Evolutionary conservation across 495 filamentous ascomycete genomes (phyloP), one percentile per base, ranked within the genome.

Genomic region (Neurospora sp.): DNA sequence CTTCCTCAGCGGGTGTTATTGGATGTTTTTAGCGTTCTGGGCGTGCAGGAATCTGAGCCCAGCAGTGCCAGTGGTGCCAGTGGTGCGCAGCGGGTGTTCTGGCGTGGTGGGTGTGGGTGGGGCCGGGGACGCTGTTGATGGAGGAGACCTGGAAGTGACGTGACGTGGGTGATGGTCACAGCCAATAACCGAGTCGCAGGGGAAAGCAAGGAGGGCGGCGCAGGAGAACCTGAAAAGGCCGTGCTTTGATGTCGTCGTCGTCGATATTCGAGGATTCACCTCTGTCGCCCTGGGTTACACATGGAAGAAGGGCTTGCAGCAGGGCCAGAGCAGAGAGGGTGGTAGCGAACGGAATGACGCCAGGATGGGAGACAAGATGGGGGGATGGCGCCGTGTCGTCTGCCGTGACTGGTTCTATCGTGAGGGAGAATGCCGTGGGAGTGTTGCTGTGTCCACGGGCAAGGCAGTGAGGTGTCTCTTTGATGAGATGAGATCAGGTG

Each of bases 171-270:
- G 70, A 40, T 70, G 73, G 59, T 35, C 53, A 66, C 53, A 66
- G 53, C 74, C 74, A 74, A 73, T 74, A 73, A 46, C 76, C 73
- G 72, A 75, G 75, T 66, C 72, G 61, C 73, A 53, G 37, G 39
- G 68, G 68, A 74, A 72, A 73, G 74, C 72, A 74, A 76, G 42
- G 69, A 44, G 41, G 70, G 42, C 35, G 61, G n/a, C 59, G 53
- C 53, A 31, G 53, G 53, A 66, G 42, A 44, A 31, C 16, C 40
- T 12, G 40, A 46, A 70, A 70, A 40, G 27, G 40, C 27, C 40
- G 22, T 44, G 69, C 68, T 38, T 38, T 20, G 31, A 71, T 70
- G 40, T 72, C 22, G 53, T 31, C 27, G 41, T 44, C 27, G 53
- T 61, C 12, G 27, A 66, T 66, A 66, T 35, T 37, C 35, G 35